phyloP scores from a whole-genome alignment of 805 yeast genomes.

The Candida chilensis region DNA sequence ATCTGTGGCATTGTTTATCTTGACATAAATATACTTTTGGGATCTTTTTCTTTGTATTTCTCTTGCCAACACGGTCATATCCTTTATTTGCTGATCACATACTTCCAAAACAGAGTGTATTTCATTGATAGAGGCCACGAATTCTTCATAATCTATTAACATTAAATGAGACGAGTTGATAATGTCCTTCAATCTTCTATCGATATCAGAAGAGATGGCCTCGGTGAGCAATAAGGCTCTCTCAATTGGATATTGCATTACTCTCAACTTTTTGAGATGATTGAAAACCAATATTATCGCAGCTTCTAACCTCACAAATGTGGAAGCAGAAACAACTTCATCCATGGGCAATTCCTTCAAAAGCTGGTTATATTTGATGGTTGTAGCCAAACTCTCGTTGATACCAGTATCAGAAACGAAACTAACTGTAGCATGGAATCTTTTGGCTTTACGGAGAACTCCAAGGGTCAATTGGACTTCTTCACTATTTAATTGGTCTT shows the following conservation, averaged over 20 bases:
- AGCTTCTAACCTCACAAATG: conserved; percentile 31
- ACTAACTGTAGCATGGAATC: conserved; percentile 73
- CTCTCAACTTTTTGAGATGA: conserved; percentile 56
- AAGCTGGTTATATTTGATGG: conserved; percentile 51
- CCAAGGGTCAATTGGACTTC: conserved; percentile 51
- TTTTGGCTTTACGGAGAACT: conserved; percentile 56
- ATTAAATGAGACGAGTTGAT: conserved; percentile 30
- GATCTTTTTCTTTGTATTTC: conserved; percentile 68
- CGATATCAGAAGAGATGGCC: conserved; percentile 50
- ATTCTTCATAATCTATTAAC: conserved; percentile 28
- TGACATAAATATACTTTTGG: conserved; percentile 60
- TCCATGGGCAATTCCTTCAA: conserved; percentile 64
- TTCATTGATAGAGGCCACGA: conserved; percentile 17
- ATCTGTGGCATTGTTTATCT: conserved; percentile 37
- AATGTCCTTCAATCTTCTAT: conserved; percentile 28
- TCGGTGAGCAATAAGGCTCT: conserved; percentile 63
- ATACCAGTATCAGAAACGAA: conserved; percentile 68
- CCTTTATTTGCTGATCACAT: conserved; percentile 57
- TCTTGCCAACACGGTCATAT: conserved; percentile 56
- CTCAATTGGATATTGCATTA: conserved; percentile 51
- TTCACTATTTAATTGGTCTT: conserved; percentile 45
- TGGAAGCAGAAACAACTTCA: conserved; percentile 39
- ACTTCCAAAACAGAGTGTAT: conserved; percentile 25
- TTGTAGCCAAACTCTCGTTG: conserved; percentile 37
- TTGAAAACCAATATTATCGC: conserved; percentile 41